Evolutionary conservation across 2,329 filamentous ascomycete genomes (phyloP).

Genomic region (Thelonectria olida): DNA sequence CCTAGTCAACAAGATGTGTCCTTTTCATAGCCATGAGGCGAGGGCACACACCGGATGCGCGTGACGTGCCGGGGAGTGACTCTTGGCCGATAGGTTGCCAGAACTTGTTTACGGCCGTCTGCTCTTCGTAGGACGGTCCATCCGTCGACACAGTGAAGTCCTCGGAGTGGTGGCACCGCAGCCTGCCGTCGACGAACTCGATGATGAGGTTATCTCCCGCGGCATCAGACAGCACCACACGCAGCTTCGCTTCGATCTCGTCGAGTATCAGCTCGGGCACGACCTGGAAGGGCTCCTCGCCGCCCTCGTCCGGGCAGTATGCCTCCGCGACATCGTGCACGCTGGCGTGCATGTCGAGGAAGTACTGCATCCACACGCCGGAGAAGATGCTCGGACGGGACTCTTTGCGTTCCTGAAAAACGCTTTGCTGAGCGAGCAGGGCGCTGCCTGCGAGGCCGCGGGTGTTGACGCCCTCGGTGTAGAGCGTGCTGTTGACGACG

Average conservation of each 20-base stretch:
- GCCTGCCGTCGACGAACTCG: slow-evolving; percentile 22
- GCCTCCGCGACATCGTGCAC: slow-evolving; percentile 11
- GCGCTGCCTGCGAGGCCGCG: slow-evolving; percentile 24
- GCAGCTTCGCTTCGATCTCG: slow-evolving; percentile 5
- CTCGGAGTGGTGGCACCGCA: slow-evolving; percentile 24
- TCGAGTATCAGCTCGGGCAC: slow-evolving; percentile 6
- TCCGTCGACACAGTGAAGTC: slow-evolving; percentile 27
- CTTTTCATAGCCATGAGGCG: not conserved
- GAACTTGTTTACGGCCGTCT: slow-evolving; percentile 13
- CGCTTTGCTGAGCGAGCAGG: slow-evolving; percentile 34
- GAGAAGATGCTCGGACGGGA: slow-evolving; percentile 14
- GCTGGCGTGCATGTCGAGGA: slow-evolving; percentile 25
- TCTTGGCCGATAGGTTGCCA: slow-evolving; percentile 11
- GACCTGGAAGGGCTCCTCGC: slow-evolving; percentile 22
- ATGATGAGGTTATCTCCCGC: slow-evolving; percentile 26
- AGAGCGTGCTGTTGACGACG: slow-evolving; percentile 24
- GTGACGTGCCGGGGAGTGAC: slow-evolving; percentile 16
- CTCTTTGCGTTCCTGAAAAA: slow-evolving; percentile 24
- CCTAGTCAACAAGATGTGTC: not conserved
- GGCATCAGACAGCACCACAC: slow-evolving; percentile 23
- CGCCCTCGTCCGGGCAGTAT: slow-evolving; percentile 12
- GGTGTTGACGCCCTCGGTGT: slow-evolving; percentile 27
- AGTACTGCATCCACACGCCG: slow-evolving; percentile 30
- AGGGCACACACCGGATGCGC: slow-evolving; percentile 12
- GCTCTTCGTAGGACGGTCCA: slow-evolving; percentile 23